phyloP scores from a whole-genome alignment of 352 stramenopile species.

The Phytophthora ohioensis region DNA sequence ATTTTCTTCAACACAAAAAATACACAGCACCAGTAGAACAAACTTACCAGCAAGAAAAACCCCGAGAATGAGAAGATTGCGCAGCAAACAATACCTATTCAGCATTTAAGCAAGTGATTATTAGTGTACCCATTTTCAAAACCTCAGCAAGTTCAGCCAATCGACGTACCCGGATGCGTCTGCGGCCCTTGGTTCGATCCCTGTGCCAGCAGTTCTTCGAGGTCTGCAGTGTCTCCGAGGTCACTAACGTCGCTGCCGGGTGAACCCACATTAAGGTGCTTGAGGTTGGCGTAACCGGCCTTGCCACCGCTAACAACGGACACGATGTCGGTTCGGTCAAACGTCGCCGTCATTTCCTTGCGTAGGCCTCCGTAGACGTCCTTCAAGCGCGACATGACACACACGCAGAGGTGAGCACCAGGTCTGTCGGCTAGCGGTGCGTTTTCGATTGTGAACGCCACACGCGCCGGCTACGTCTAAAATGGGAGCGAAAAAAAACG shows the following conservation, averaged over 20 bases:
- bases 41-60: constrained; percentile 74
- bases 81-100: constrained; percentile 74
- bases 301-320: constrained; percentile 74
- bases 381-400: constrained; percentile 72
- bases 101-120: background rate
- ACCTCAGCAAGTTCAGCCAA: no score
- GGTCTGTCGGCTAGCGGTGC: constrained; percentile 24
- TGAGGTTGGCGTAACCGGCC: constrained; percentile 84
- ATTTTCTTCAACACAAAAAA: background rate
- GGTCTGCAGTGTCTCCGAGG: constrained; percentile 78
- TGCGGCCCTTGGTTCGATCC: constrained; percentile 76
- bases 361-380: constrained; percentile 80
- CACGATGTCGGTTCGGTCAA: constrained; percentile 74
- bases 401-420: constrained; percentile 28
- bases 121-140: background rate
- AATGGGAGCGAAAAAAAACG: constrained; percentile 33
- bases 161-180: constrained; percentile 66
- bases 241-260: constrained; percentile 81
- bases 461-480: constrained; percentile 10
- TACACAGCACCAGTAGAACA: no score
- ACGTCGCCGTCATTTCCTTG: constrained; percentile 84
- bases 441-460: constrained; percentile 33
- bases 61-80: constrained; percentile 80
- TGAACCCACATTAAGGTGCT: constrained; percentile 84
- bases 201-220: constrained; percentile 82